Evolutionary conservation across 495 filamentous ascomycete genomes (phyloP), one percentile per base, ranked within the genome.

Genomic region (Annulohypoxylon nitens): DNA sequence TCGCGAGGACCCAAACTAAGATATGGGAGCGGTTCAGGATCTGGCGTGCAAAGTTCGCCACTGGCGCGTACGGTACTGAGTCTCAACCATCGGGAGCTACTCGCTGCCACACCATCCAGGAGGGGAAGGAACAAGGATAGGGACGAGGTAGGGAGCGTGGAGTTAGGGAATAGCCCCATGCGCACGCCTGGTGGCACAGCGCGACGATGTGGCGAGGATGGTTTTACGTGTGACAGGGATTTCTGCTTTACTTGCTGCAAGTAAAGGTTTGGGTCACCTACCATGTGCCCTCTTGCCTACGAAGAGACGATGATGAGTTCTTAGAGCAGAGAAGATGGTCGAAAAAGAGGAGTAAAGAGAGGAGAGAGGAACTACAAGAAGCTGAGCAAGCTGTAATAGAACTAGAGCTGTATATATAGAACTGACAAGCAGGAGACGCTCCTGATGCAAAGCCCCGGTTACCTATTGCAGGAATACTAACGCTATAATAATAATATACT

Each of bases 231-330:
- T 60, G 80, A 80, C 8, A 73, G 81, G 63, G 78, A 82, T 47
- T 87, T 86, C 70, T 88, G 86, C 72, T 84, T 88, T 71, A 79
- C 79, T 3, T 87, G 85, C 73, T 76, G 77, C 36, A 70, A 54
- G 43, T 70, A 58, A 43, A 36, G 0, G 20, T 3, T 11, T 12
- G 18, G n/a, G 43, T 11, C 18, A 20, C 43, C 1, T 47, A 47
- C 43, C 14, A 16, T 3, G 11, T 45, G 14, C 41, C 14, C 20
- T 9, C 6, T 50, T 23, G 30, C 18, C 20, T 14, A 4, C 7
- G 1, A 4, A 8, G 48, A 54, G 10, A 12, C 4, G 11, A 11
- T 30, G 1, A 26, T 25, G 3, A 14, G 25, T 0, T 12, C 12
- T 2, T 14, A n/a, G 39, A n/a, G 39, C 0, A 43, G 25, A 54